phyloP scores from a whole-genome alignment of 768 basidiomycete species.

The Asterophora lycoperdoides region DNA sequence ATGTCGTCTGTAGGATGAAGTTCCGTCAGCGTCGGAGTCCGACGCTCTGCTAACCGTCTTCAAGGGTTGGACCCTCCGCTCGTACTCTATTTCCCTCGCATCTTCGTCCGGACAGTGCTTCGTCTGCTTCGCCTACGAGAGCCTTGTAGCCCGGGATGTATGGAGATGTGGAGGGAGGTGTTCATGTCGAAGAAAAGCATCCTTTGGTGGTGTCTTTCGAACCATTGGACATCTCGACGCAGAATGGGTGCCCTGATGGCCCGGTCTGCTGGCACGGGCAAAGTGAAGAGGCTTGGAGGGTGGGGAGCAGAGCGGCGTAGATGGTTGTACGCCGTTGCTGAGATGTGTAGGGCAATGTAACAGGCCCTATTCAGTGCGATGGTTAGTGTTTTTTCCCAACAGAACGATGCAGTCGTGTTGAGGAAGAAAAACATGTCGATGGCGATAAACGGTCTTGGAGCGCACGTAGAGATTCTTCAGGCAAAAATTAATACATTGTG shows the following conservation, averaged over 20 bases:
- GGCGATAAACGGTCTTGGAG: too few species aligned
- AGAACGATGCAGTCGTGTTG: neutral
- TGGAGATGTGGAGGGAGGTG: constrained; percentile 33
- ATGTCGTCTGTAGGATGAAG: constrained; percentile 54
- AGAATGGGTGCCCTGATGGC: constrained; percentile 25
- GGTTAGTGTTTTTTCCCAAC: neutral
- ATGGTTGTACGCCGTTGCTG: constrained; percentile 37
- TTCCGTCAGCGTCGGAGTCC: constrained; percentile 3
- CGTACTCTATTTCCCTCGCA: constrained; percentile 54
- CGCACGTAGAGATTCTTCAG: neutral
- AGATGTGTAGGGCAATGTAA: constrained; percentile 21
- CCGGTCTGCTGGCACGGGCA: constrained; percentile 18
- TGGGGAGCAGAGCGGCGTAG: constrained; percentile 39
- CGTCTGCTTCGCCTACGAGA: constrained; percentile 33
- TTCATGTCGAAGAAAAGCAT: constrained; percentile 50
- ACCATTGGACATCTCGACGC: constrained; percentile 33
- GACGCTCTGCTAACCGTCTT: neutral
- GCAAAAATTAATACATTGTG: neutral
- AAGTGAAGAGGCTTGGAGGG: constrained; percentile 49
- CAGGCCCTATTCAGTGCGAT: neutral
- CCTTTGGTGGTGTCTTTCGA: constrained; percentile 44
- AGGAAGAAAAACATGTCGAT: too few species aligned
- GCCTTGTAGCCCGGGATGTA: constrained; percentile 48
- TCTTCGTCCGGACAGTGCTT: constrained; percentile 48
- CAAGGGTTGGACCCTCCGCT: constrained; percentile 70